Percentiles rank a stretch among this genome's conserved stretches.
These are phyloP conservation scores for Hexamita inflata DNA, from an alignment of 208 protist species.

Conservation along the genomic window DNA sequence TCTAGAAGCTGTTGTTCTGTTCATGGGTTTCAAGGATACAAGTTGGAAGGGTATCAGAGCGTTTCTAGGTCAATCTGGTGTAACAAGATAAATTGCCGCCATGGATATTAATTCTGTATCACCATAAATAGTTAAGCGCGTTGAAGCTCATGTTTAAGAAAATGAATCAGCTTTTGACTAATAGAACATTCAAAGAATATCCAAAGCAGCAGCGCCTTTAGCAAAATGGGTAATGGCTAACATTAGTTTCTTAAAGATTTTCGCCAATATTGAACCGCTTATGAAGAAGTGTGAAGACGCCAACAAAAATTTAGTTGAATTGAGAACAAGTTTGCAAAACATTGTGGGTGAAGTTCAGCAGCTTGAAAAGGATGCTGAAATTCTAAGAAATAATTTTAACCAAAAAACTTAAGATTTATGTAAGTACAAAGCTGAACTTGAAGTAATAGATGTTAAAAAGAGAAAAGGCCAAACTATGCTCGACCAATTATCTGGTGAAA, in stretches of 20 bases:
- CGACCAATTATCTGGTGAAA: background rate
- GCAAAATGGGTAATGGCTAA: slow-evolving; percentile 11
- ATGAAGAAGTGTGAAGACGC: slow-evolving; percentile 3
- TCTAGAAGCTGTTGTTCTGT: slow-evolving; percentile 8
- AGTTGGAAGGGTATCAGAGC: slow-evolving; percentile 5
- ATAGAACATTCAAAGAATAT: background rate
- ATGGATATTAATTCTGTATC: background rate
- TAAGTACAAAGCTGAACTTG: slow-evolving; percentile 9
- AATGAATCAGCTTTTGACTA: background rate
- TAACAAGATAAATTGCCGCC: background rate
- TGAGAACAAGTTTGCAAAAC: background rate
- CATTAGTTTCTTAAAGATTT: background rate
- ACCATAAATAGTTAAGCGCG: background rate
- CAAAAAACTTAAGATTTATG: slow-evolving; percentile 1
- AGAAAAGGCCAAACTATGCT: background rate
- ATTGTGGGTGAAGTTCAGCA: background rate
- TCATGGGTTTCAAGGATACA: background rate
- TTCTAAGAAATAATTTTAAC: slow-evolving; percentile 11
- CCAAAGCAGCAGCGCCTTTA: background rate
- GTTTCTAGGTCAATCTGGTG: slow-evolving; percentile 15
- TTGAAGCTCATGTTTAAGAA: background rate
- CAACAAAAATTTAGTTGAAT: background rate
- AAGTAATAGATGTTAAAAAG: background rate
- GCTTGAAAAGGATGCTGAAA: background rate
- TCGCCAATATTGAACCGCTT: slow-evolving; percentile 16